Evolutionary conservation across 495 filamentous ascomycete species (phyloP), one percentile per base, ranked within the genome.

Genomic region (Opeltia flavorubescens): DNA sequence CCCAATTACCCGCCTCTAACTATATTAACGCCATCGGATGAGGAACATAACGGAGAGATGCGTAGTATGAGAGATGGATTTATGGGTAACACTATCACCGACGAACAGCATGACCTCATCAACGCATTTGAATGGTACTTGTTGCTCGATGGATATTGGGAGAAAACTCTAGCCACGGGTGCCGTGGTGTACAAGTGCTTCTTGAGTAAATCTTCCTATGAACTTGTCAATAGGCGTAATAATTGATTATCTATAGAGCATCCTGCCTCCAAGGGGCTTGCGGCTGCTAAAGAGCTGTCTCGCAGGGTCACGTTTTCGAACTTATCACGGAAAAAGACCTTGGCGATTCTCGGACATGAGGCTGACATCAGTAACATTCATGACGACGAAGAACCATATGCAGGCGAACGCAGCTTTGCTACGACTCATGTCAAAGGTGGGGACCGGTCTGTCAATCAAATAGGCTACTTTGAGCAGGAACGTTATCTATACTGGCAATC

Each of bases 71-170:
- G 69, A 52, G 71, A 71, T 20, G 76, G 80, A 48, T 78, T 84
- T 52, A 77, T 86, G 21, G 80, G 80, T 15, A 71, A 76, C 4
- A 68, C 75, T 33, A 57, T 77, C 13, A 72, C 76, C 12, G 59
- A 62, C 12, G 62, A 74, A 43, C 86, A 94, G 48, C 75, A 83
- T 40, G 64, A 74, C 34, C 65, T 95, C 48, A 86, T 95, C 42
- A 74, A 80, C 30, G 77, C 81, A 45, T 60, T 95, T 46, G 84
- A 94, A 54, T 98, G 91, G 91, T 80, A 86, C 58, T 62, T 84
- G 49, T 65, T 81, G 38, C 68, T 86, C 12, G 78, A 83, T 23
- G 80, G 72, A 1, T 69, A 85, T 46, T 86, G 83, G 71, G 59
- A 67, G 24, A 71, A 83, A 49, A 82, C 86, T 2, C 86, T 89